Percentiles rank a stretch among this genome's conserved stretches.
phyloP scores from a whole-genome alignment of 2,329 filamentous ascomycete species.

The Septoria linicola region DNA sequence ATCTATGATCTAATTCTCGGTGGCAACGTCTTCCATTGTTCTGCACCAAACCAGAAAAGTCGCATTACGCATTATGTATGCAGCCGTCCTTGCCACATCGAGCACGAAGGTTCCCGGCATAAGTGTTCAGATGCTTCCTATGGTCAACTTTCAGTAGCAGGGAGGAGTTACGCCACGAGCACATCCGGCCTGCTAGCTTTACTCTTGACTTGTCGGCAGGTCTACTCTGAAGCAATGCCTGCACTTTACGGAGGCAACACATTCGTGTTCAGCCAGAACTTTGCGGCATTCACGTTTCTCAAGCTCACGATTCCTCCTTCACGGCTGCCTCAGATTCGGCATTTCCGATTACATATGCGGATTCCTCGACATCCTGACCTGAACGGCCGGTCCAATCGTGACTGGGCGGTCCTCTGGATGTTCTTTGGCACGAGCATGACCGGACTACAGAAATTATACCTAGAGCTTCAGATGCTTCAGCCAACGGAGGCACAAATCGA shows the following conservation, averaged over 20 bases:
- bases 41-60: slow-evolving; percentile 26
- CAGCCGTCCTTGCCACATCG: slow-evolving; percentile 29
- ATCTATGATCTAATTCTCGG: slow-evolving; percentile 38
- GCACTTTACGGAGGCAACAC: slow-evolving; percentile 36
- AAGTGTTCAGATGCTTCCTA: slow-evolving; percentile 28
- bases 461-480: slow-evolving; percentile 33
- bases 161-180: slow-evolving; percentile 23
- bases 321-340: slow-evolving; percentile 31
- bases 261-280: slow-evolving; percentile 38
- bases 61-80: slow-evolving; percentile 34
- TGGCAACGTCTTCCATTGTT: slow-evolving; percentile 32
- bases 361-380: slow-evolving; percentile 35
- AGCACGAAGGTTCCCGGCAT: slow-evolving; percentile 27
- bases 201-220: slow-evolving; percentile 33
- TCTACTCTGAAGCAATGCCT: slow-evolving; percentile 35
- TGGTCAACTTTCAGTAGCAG: slow-evolving; percentile 22
- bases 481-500: slow-evolving; percentile 33
- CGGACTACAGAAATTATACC: slow-evolving; percentile 32
- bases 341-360: slow-evolving; percentile 34
- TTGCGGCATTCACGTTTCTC: slow-evolving; percentile 35
- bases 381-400: slow-evolving; percentile 33
- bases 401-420: slow-evolving; percentile 35
- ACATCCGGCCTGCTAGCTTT: slow-evolving; percentile 33
- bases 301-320: slow-evolving; percentile 33
- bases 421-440: slow-evolving; percentile 35